phyloP scores from a whole-genome alignment of 768 basidiomycete genomes.

The Tylopilus balloui region DNA sequence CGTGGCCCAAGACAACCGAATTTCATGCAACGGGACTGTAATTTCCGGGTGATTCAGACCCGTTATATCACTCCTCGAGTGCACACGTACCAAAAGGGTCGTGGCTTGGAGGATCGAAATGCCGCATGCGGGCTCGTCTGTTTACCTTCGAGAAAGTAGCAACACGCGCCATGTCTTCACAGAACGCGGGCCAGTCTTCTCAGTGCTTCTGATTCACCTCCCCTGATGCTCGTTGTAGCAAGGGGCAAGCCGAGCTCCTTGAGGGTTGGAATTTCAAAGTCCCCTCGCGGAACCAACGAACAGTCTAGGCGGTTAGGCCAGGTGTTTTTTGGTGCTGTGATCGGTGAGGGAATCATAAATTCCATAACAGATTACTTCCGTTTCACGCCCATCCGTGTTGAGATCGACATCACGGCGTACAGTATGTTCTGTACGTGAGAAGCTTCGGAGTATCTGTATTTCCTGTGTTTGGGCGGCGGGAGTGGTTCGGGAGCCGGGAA shows the following conservation, averaged over 20 bases:
- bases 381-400: constrained; percentile 12
- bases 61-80: constrained; percentile 7
- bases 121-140: constrained; percentile 6
- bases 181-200: constrained; percentile 17
- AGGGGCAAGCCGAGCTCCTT: constrained; percentile 15
- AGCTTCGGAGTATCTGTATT: constrained; percentile 6
- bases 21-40: constrained; percentile 15
- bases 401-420: constrained; percentile 12
- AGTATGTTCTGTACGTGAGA: constrained; percentile 17
- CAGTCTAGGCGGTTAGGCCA: constrained; percentile 16
- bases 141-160: constrained; percentile 16
- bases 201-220: constrained; percentile 24
- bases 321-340: constrained; percentile 8
- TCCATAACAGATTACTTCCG: constrained; percentile 15
- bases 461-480: constrained; percentile 4
- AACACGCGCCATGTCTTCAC: constrained; percentile 12
- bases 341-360: constrained; percentile 13
- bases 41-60: constrained; percentile 20
- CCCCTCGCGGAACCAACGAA: constrained; percentile 15
- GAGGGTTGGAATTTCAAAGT: constrained; percentile 24
- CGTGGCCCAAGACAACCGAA: constrained; percentile 20
- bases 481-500: constrained; percentile 7
- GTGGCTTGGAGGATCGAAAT: constrained; percentile 22
- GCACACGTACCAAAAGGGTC: constrained; percentile 19
- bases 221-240: constrained; percentile 29